phyloP scores from a whole-genome alignment of 2,329 filamentous ascomycete species.

The Botrytis deweyae region DNA sequence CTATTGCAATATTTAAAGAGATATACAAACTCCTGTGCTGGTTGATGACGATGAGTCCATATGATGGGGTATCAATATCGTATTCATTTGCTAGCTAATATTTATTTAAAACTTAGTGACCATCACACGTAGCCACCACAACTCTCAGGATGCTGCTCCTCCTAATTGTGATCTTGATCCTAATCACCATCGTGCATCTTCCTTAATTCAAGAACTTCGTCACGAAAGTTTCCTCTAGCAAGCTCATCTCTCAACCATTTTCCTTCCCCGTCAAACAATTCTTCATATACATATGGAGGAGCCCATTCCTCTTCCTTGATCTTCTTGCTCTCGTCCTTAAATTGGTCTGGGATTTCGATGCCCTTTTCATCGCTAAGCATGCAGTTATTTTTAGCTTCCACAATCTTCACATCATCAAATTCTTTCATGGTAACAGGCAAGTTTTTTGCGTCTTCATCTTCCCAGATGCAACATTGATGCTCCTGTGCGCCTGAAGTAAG shows the following conservation, averaged over 20 bases:
- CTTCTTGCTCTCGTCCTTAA: not conserved
- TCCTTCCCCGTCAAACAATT: not conserved
- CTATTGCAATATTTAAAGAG: not conserved
- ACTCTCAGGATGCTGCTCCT: not conserved
- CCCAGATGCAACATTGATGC: slow-evolving; percentile 7
- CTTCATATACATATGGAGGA: not conserved
- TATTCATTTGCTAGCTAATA: not conserved
- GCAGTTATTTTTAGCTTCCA: not conserved
- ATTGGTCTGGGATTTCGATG: not conserved
- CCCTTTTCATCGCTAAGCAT: not conserved
- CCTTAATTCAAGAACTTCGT: not conserved
- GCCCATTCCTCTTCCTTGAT: not conserved
- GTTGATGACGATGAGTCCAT: not conserved
- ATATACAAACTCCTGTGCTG: not conserved
- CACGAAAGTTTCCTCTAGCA: not conserved
- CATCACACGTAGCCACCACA: not conserved
- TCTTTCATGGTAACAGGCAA: not conserved
- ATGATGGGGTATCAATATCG: not conserved
- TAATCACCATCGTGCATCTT: not conserved
- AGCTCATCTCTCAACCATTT: not conserved
- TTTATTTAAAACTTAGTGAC: not conserved
- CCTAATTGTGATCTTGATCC: not conserved
- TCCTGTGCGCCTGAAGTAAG: not conserved
- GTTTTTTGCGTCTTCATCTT: not conserved
- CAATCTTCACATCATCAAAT: not conserved